phyloP scores from a whole-genome alignment of 345 rosid species.

The Euphorbia lathyris region DNA sequence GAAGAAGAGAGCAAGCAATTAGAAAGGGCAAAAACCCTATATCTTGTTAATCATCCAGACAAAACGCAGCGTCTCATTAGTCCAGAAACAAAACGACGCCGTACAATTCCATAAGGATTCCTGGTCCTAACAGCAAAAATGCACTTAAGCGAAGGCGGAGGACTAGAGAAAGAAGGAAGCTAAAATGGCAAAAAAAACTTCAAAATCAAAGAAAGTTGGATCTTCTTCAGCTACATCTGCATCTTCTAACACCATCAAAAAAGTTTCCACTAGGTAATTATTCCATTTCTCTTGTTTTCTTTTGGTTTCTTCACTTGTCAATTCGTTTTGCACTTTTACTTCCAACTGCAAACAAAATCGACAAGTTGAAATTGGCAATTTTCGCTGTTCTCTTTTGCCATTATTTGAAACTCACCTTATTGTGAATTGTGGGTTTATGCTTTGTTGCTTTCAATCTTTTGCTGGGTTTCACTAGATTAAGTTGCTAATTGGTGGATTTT shows the following conservation, averaged over 20 bases:
- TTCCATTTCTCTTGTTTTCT: neutral
- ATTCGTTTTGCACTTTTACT: too few relatives aligned
- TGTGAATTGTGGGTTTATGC: too few relatives aligned
- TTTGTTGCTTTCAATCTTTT: too few relatives aligned
- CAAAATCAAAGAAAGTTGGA: constrained; percentile 22
- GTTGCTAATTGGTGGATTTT: neutral
- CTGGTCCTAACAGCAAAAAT: neutral
- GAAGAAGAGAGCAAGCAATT: too few relatives aligned
- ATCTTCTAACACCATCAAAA: constrained; percentile 6
- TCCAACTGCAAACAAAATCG: neutral
- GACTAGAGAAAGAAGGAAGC: constrained; percentile 19
- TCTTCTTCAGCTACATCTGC: constrained; percentile 25
- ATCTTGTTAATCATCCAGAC: too few relatives aligned
- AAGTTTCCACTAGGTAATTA: constrained; percentile 10
- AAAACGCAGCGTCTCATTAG: neutral
- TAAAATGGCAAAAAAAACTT: constrained; percentile 38
- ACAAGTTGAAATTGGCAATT: neutral
- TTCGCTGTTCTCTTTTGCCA: too few relatives aligned
- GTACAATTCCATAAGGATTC: neutral
- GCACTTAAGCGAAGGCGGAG: neutral
- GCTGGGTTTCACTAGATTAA: constrained; percentile 5
- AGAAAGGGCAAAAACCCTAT: neutral
- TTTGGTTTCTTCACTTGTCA: neutral
- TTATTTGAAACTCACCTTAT: too few relatives aligned
- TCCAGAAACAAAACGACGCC: neutral